Evolutionary conservation across 2,329 filamentous ascomycete genomes (phyloP), one percentile per base, ranked within the genome.

Genomic region (Aspergillus sp.): DNA sequence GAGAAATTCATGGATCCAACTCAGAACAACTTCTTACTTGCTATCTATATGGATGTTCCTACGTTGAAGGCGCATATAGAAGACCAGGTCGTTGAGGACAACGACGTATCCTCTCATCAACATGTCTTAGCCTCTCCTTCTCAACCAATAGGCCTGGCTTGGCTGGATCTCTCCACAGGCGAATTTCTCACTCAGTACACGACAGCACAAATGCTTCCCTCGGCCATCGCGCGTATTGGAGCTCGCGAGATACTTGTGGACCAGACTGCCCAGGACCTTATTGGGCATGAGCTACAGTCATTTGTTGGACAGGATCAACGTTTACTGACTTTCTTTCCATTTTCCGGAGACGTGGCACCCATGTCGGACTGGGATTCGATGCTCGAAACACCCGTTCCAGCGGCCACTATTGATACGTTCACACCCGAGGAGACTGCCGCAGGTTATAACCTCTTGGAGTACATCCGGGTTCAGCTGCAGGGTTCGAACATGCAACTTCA

Each of bases 1-100:
- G 93, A 98, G 70, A 90, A 90, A 59, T 98, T 97, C 67, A 90
- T 98, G 76, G 88, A 97, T 64, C 88, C 90, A 1, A 91, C 87
- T 63, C 83, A 88, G 60, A 96, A 93, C 69, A 97, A 96, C 65
- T 98, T 91, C 66, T 77, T 97, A 30, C 80, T 97, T 64, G 85
- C 88, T 33, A 79, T 97, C 43, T 81, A 94, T 61, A 65, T 86
- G 23, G 68, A 76, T 49, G 49, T 59, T 4, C 42, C 58, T 25
- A 46, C 49, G 2, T 27, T 62, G 32, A 48, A 57, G 27, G 35
- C 41, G 42, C 54, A 48, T 41, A 51, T 57, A 47, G 65, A 47
- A 17, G 46, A 51, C 7, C 49, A 59, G n/a, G 51, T 54, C 30
- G 55, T 53, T 10, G 27, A 38, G 17, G 17, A 17, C 9, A 19